phyloP scores from a whole-genome alignment of 1,284 basidiomycete species.

The Ganoderma leucocontextum region DNA sequence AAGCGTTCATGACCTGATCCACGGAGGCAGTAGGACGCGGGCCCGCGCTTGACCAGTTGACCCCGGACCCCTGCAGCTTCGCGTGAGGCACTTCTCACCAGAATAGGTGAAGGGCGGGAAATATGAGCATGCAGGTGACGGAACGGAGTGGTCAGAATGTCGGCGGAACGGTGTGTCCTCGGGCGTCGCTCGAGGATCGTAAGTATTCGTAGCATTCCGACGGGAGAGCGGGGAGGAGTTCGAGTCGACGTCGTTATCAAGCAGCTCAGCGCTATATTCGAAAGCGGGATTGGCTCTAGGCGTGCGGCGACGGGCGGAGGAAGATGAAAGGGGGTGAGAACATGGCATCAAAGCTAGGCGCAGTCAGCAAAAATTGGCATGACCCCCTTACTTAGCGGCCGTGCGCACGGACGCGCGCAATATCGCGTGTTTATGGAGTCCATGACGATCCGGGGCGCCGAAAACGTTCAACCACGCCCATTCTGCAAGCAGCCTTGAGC shows the following conservation, averaged over 20 bases:
- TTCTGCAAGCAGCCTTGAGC: neutral
- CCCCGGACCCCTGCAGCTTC: conserved; percentile 18
- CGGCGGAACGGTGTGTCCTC: conserved; percentile 31
- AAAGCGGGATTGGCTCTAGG: conserved; percentile 18
- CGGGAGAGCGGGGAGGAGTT: neutral
- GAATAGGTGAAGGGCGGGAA: conserved; percentile 25
- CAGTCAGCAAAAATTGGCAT: conserved; percentile 25
- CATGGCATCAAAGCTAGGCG: conserved; percentile 28
- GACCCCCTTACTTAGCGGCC: conserved; percentile 9
- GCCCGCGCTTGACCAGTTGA: conserved; percentile 8
- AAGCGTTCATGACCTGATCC: conserved; percentile 19
- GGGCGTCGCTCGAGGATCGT: conserved; percentile 21
- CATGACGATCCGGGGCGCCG: conserved; percentile 15
- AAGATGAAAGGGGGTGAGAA: conserved; percentile 27
- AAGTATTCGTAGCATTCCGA: conserved; percentile 7
- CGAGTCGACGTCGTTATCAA: conserved; percentile 17
- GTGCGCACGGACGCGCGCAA: conserved; percentile 13
- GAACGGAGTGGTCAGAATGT: conserved; percentile 23
- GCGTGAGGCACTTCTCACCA: conserved; percentile 25
- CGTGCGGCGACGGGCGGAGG: conserved; percentile 22
- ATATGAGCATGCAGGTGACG: conserved; percentile 12
- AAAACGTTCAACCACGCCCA: neutral
- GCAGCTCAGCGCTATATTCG: neutral
- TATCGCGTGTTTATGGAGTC: conserved; percentile 17
- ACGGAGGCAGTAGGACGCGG: conserved; percentile 26